Conservation (phyloP, 768 basidiomycete species). For the Suillus ampliporus region DNA sequence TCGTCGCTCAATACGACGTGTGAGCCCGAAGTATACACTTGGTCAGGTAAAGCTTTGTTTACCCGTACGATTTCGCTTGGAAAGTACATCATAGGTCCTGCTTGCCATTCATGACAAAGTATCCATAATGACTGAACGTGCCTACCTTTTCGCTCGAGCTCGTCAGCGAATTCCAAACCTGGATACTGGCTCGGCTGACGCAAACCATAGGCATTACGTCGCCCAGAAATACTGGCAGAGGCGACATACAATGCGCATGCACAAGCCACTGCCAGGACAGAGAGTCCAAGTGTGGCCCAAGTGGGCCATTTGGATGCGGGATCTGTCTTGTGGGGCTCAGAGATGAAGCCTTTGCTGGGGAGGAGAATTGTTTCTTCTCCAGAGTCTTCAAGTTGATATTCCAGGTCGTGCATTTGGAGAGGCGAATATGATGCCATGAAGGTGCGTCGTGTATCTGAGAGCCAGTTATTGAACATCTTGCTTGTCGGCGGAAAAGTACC, state of each 20-base stretch:
- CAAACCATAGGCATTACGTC: not conserved
- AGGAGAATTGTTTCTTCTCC: not conserved
- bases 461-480: not conserved
- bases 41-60: constrained; percentile 9
- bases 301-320: not conserved
- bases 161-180: not conserved
- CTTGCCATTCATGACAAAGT: not conserved
- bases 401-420: not conserved
- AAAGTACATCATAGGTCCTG: not conserved
- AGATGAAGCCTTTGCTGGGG: not conserved
- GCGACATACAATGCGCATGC: not conserved
- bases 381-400: not conserved
- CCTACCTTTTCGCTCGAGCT: not conserved
- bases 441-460: not conserved
- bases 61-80: constrained; percentile 6
- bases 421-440: not conserved
- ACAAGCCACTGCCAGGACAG: not conserved
- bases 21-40: constrained; percentile 8
- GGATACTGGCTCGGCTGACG: constrained; percentile 1
- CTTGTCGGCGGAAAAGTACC: not conserved
- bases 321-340: not conserved
- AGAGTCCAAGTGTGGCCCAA: not conserved
- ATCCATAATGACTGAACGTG: not conserved
- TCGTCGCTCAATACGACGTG: constrained; percentile 5
- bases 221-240: not conserved